A percentile compares a stretch with the other conserved stretches of the same genome.
phyloP scores from a whole-genome alignment of 2,329 filamentous ascomycete species.

The Penicillium sp. region DNA sequence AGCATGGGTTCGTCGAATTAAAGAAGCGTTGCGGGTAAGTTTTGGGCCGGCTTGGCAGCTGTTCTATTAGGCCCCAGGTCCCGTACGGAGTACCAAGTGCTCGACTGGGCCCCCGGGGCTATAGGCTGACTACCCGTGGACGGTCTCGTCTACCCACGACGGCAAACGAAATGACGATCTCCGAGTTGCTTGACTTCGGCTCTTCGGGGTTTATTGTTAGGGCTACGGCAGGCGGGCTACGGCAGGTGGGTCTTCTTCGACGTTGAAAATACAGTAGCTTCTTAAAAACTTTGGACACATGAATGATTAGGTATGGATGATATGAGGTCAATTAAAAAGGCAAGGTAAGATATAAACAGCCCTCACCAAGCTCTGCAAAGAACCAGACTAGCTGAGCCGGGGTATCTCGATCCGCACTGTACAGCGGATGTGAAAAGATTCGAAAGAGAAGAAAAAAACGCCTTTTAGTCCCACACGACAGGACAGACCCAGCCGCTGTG shows the following conservation, averaged over 20 bases:
- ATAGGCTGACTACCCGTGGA: too few species aligned
- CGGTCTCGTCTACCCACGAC: too few species aligned
- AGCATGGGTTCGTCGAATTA: not conserved
- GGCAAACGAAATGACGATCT: too few species aligned
- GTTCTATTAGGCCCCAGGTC: not conserved
- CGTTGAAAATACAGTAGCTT: too few species aligned
- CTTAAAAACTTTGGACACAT: not conserved
- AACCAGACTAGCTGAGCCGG: not conserved
- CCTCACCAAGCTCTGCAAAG: not conserved
- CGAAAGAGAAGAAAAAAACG: not conserved
- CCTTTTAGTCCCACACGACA: not conserved
- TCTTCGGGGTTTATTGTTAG: too few species aligned
- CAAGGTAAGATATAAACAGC: not conserved
- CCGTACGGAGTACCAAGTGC: not conserved
- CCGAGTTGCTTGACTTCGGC: too few species aligned
- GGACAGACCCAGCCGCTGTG: constrained; percentile 2
- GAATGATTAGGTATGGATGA: not conserved
- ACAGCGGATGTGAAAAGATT: not conserved
- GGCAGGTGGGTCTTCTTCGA: too few species aligned
- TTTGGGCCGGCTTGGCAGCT: not conserved
- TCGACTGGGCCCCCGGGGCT: too few species aligned
- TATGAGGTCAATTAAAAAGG: not conserved
- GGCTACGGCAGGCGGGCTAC: too few species aligned
- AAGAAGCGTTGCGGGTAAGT: not conserved
- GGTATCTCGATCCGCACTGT: not conserved